A percentile compares a stretch with the other conserved stretches of the same genome.
Conservation (phyloP, 306 rosid genomes). For the Castanopsis chinensis region DNA sequence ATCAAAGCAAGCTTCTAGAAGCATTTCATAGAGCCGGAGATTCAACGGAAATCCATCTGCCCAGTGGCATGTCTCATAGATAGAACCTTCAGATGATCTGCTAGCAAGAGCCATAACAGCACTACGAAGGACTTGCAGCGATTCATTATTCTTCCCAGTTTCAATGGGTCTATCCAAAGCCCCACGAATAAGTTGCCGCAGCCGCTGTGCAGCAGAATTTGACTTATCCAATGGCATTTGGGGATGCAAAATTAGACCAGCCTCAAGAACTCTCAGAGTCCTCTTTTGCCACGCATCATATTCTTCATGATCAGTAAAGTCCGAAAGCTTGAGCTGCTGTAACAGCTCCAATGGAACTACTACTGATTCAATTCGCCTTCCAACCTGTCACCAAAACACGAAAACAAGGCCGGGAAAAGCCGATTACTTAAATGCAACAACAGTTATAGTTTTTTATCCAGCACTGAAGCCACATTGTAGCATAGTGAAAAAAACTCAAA, state of each 20-base stretch:
- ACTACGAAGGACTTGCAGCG: conserved; percentile 93
- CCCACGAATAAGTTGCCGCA: conserved; percentile 72
- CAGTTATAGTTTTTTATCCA: neutral
- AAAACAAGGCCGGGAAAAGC: neutral
- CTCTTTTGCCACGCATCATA: conserved; percentile 83
- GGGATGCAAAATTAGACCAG: conserved; percentile 93
- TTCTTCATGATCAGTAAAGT: conserved; percentile 83
- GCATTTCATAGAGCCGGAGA: conserved; percentile 85
- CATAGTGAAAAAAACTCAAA: neutral
- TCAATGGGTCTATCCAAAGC: conserved; percentile 81
- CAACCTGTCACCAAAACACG: conserved; percentile 57
- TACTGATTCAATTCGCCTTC: conserved; percentile 89
- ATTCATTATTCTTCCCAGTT: conserved; percentile 83
- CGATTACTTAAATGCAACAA: no score
- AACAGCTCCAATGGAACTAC: conserved; percentile 90
- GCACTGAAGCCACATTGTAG: neutral
- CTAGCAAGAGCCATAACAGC: conserved; percentile 83
- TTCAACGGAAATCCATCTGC: conserved; percentile 97
- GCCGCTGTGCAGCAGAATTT: conserved; percentile 66
- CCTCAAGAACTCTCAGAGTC: conserved; percentile 84
- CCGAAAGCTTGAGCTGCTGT: conserved; percentile 91
- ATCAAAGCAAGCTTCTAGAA: conserved; percentile 83
- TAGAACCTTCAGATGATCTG: conserved; percentile 80
- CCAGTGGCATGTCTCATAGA: conserved; percentile 85
- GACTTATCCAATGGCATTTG: conserved; percentile 67